phyloP scores from a whole-genome alignment of 768 basidiomycete species.

The Amanita thiersii region DNA sequence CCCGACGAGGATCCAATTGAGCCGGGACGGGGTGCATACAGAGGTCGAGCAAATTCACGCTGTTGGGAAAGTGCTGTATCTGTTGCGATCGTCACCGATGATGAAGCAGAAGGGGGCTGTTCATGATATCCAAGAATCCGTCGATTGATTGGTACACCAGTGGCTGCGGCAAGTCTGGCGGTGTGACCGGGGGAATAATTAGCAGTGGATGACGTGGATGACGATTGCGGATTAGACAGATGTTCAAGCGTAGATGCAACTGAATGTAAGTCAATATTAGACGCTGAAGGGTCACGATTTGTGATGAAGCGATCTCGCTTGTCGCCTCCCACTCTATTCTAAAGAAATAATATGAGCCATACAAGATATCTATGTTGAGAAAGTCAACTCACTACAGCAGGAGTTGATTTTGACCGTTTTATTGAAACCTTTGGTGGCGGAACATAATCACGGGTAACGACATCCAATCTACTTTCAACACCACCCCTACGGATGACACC shows the following conservation, averaged over 20 bases:
- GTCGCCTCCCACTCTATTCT: conserved; percentile 38
- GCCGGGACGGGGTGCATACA: conserved; percentile 60
- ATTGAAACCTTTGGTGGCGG: conserved; percentile 55
- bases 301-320: conserved; percentile 70
- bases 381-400: conserved; percentile 39
- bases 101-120: conserved; percentile 65
- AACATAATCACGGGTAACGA: conserved; percentile 70
- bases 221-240: conserved; percentile 7
- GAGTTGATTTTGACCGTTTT: conserved; percentile 70
- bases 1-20: conserved; percentile 58
- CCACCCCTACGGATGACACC: conserved; percentile 75
- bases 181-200: conserved; percentile 70
- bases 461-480: conserved; percentile 68
- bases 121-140: conserved; percentile 88
- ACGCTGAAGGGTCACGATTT: conserved; percentile 38
- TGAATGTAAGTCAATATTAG: conserved; percentile 25
- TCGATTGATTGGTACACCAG: conserved; percentile 68
- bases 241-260: conserved; percentile 61
- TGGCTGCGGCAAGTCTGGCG: conserved; percentile 66
- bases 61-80: conserved; percentile 60
- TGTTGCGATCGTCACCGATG: conserved; percentile 29
- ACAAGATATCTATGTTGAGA: conserved; percentile 4
- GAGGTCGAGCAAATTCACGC: conserved; percentile 67
- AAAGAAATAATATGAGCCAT: conserved; percentile 8
- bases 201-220: conserved; percentile 28